Conservation (phyloP, 2,329 filamentous ascomycete genomes). For the Chrysoporthe austroafricana region DNA sequence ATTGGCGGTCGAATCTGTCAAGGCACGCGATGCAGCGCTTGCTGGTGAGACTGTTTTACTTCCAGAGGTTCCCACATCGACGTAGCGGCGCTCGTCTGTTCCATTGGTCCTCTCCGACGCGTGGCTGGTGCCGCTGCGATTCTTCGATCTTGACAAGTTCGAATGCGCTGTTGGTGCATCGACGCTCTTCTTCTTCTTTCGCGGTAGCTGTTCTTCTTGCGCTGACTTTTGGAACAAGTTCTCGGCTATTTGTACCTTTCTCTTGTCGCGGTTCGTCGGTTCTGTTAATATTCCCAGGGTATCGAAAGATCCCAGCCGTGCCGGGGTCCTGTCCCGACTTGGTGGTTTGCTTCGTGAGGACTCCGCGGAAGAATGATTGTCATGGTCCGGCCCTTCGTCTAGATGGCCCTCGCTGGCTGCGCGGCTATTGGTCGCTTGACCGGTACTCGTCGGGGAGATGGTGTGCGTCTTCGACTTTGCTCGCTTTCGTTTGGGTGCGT, state of each 20-base stretch:
- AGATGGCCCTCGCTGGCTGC: constrained; percentile 64
- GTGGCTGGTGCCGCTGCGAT: constrained; percentile 30
- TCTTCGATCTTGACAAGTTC: constrained; percentile 36
- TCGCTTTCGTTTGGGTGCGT: constrained; percentile 52
- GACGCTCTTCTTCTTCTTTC: constrained; percentile 64
- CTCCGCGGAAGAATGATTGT: constrained; percentile 53
- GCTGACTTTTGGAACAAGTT: constrained; percentile 67
- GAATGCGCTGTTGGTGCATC: constrained; percentile 55
- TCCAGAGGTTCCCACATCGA: constrained; percentile 57
- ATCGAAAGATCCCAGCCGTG: constrained; percentile 62
- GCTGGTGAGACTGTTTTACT: constrained; percentile 58
- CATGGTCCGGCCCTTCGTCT: constrained; percentile 59
- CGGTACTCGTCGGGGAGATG: constrained; percentile 65
- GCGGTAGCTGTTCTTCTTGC: constrained; percentile 52
- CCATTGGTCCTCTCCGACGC: constrained; percentile 37
- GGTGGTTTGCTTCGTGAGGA: constrained; percentile 66
- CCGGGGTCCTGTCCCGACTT: constrained; percentile 68
- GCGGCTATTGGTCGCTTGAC: constrained; percentile 65
- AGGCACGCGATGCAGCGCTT: constrained; percentile 45
- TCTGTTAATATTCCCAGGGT: constrained; percentile 65
- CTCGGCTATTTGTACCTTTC: constrained; percentile 69
- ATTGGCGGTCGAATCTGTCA: constrained; percentile 36
- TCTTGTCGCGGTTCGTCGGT: constrained; percentile 68
- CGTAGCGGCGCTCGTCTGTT: constrained; percentile 48
- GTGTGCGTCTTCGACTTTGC: constrained; percentile 59